These are phyloP conservation scores for Leccinum fibrillosum DNA, from an alignment of 768 basidiomycete genomes.

Conservation along the genomic window DNA sequence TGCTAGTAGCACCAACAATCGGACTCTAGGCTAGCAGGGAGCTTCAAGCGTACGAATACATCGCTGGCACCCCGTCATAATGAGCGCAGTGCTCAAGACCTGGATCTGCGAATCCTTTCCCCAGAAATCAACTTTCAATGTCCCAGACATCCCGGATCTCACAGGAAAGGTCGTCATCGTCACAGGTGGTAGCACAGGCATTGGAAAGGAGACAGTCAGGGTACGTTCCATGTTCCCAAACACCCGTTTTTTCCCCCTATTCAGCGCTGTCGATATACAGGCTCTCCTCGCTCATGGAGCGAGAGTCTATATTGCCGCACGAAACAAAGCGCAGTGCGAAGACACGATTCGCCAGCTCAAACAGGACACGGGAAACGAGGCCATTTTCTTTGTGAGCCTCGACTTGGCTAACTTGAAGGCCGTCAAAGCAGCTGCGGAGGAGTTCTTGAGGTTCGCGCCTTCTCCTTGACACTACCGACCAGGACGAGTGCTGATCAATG, in stretches of 20 bases:
- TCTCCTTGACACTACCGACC: neutral
- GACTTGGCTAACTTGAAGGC: conserved; percentile 34
- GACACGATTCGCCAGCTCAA: conserved; percentile 32
- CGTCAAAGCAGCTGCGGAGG: conserved; percentile 34
- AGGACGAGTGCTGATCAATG: neutral
- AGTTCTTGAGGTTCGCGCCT: conserved; percentile 23
- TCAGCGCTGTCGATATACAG: neutral
- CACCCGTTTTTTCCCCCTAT: neutral
- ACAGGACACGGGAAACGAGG: conserved; percentile 30
- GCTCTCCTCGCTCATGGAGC: conserved; percentile 31
- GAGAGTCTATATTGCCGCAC: conserved; percentile 36
- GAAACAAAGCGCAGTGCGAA: conserved; percentile 22
- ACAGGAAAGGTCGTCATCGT: conserved; percentile 33
- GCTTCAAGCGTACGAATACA: neutral
- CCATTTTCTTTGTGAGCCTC: conserved; percentile 31
- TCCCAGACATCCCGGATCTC: conserved; percentile 33
- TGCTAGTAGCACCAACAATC: neutral
- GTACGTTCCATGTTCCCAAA: neutral
- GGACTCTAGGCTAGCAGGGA: too few species aligned
- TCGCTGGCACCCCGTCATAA: neutral
- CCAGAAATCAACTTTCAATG: conserved; percentile 25
- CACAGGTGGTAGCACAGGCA: conserved; percentile 34
- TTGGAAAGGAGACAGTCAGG: conserved; percentile 27
- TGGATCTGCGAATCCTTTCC: conserved; percentile 17
- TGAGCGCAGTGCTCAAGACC: conserved; percentile 4